These are phyloP conservation scores for Rhazya stricta DNA, from an alignment of 257 asterid genomes.

Conservation along the genomic window DNA sequence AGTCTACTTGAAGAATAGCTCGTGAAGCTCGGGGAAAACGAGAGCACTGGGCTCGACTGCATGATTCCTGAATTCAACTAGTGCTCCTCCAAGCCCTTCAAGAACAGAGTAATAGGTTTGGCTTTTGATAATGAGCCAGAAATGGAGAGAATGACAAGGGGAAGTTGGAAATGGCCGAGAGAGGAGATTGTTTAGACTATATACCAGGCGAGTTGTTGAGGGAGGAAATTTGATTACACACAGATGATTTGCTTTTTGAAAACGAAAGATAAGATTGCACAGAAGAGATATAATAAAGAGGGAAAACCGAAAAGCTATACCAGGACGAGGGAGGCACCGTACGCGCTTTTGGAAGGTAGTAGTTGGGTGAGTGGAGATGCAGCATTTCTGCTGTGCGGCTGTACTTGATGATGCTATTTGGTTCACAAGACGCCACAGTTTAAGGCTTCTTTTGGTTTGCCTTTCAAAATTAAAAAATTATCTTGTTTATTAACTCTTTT, in stretches of 20 bases:
- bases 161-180: background rate
- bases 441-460: too few relatives aligned
- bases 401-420: too few relatives aligned
- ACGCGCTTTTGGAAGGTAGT: conserved; percentile 9
- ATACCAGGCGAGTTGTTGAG: conserved; percentile 8
- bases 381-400: background rate
- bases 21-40: conserved; percentile 26
- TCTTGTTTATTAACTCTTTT: too few relatives aligned
- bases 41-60: conserved; percentile 15
- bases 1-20: conserved; percentile 21
- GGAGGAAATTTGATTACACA: background rate
- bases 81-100: too few relatives aligned
- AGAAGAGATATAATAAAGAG: background rate
- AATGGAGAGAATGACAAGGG: too few relatives aligned
- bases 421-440: too few relatives aligned
- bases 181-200: background rate
- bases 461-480: too few relatives aligned
- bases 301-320: background rate
- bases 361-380: background rate
- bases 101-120: too few relatives aligned
- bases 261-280: background rate
- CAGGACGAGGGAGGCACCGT: background rate
- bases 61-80: background rate
- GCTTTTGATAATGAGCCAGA: background rate
- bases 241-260: background rate